phyloP scores from a whole-genome alignment of 106 monocot species.

The Ottelia alismoides region DNA sequence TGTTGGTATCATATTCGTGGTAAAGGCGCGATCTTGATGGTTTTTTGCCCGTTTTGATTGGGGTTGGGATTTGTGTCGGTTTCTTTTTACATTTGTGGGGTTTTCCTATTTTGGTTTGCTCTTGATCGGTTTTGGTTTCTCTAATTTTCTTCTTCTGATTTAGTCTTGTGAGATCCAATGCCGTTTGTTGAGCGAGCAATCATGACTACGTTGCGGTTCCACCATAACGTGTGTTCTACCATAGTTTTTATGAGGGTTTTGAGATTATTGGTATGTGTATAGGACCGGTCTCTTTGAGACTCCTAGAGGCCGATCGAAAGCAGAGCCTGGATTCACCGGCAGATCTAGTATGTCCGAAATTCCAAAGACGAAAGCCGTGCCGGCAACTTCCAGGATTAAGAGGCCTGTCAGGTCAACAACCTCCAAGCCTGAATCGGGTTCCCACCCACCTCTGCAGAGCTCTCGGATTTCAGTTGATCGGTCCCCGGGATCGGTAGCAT shows the following conservation, averaged over 20 bases:
- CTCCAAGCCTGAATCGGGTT: conserved; percentile 22
- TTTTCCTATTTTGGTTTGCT: background rate
- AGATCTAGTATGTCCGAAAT: too few relatives aligned
- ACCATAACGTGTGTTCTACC: background rate
- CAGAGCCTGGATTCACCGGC: too few relatives aligned
- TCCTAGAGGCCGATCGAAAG: background rate
- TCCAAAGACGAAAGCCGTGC: conserved; percentile 27
- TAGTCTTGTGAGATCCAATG: background rate
- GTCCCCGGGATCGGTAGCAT: conserved; percentile 25
- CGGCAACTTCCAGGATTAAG: conserved; percentile 27
- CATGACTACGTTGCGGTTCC: background rate
- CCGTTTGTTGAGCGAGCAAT: background rate
- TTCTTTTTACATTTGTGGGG: too few relatives aligned
- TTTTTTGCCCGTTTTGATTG: background rate
- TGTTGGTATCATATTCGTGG: background rate
- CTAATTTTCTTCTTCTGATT: background rate
- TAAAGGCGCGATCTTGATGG: background rate
- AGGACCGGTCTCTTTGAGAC: conserved; percentile 20
- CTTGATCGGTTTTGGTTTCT: background rate
- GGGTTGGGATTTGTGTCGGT: background rate
- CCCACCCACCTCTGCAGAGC: conserved; percentile 28
- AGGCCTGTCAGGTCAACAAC: conserved; percentile 31
- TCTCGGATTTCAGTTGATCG: conserved; percentile 28
- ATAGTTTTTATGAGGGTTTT: background rate
- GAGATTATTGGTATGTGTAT: conserved; percentile 1